Conservation (phyloP, 2,329 filamentous ascomycete species). For the Aspergillus pseudonomiae region DNA sequence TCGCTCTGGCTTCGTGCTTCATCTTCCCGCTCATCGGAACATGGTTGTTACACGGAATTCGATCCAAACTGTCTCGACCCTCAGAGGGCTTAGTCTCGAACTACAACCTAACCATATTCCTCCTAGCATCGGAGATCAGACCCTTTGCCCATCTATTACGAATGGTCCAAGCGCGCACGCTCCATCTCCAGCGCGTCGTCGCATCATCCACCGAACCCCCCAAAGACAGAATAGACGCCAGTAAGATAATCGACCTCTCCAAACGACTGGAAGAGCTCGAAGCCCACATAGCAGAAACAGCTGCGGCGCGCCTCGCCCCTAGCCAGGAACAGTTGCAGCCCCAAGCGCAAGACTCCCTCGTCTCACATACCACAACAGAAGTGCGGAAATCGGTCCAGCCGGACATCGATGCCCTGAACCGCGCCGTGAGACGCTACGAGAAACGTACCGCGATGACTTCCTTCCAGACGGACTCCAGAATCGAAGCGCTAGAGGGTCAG, state of each 20-base stretch:
- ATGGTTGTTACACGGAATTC: conserved; percentile 79
- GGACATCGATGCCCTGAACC: conserved; percentile 84
- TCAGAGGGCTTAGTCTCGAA: conserved; percentile 88
- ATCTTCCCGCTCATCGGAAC: conserved; percentile 76
- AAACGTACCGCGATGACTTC: conserved; percentile 79
- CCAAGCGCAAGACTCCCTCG: conserved; percentile 38
- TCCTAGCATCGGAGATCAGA: conserved; percentile 82
- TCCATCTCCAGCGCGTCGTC: conserved; percentile 78
- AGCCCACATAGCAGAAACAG: conserved; percentile 52
- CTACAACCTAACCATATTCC: conserved; percentile 89
- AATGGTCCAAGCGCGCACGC: conserved; percentile 75
- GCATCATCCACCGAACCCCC: conserved; percentile 36
- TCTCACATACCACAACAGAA: conserved; percentile 52
- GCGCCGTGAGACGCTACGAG: conserved; percentile 87
- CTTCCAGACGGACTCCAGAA: conserved; percentile 73
- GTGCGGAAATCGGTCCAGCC: conserved; percentile 70
- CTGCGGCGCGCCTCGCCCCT: conserved; percentile 25
- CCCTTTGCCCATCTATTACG: conserved; percentile 81
- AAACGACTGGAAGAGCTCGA: conserved; percentile 73
- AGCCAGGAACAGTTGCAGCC: conserved; percentile 18
- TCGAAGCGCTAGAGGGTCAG: conserved; percentile 71
- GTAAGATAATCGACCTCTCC: conserved; percentile 58
- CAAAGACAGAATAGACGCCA: conserved; percentile 27
- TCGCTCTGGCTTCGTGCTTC: conserved; percentile 79
- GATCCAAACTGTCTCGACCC: conserved; percentile 76